Conservation (phyloP, 208 protist species). For the Leishmania tarentolae region DNA sequence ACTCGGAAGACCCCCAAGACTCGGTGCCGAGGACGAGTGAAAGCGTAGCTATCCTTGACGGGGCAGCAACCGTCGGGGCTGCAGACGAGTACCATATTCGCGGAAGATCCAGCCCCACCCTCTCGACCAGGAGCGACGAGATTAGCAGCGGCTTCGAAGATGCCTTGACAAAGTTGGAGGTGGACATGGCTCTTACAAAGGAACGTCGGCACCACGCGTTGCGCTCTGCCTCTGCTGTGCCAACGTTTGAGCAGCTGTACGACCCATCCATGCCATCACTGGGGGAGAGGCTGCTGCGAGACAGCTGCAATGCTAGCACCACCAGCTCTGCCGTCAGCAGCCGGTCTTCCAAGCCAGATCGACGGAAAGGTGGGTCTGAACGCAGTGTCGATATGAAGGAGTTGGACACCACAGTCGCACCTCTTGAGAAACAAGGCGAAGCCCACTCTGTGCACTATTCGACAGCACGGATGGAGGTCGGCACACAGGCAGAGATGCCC, state of each 20-base stretch:
- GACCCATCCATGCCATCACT: slow-evolving; percentile 19
- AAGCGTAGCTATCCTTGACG: neutral
- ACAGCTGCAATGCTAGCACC: slow-evolving; percentile 1
- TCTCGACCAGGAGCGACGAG: neutral
- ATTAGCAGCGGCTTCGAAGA: slow-evolving; percentile 31
- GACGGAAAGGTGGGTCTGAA: neutral
- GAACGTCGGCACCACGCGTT: slow-evolving; percentile 37
- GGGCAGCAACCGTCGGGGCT: neutral
- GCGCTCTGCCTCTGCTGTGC: slow-evolving; percentile 7
- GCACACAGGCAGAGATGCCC: slow-evolving; percentile 3
- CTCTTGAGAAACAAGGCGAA: neutral
- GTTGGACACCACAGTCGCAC: neutral
- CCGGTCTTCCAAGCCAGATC: neutral
- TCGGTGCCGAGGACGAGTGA: neutral
- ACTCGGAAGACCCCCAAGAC: slow-evolving; percentile 11
- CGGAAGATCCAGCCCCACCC: neutral
- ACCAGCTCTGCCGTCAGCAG: neutral
- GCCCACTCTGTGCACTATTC: neutral
- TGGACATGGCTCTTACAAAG: slow-evolving; percentile 44
- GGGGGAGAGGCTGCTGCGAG: neutral
- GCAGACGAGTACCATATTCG: neutral
- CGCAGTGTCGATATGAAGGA: neutral
- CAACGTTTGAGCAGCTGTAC: slow-evolving; percentile 55
- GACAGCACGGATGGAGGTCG: neutral
- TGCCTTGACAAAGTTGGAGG: slow-evolving; percentile 45